These are phyloP conservation scores for Arachis hypogaea DNA, from an alignment of 306 rosid species.

Conservation along the genomic window DNA sequence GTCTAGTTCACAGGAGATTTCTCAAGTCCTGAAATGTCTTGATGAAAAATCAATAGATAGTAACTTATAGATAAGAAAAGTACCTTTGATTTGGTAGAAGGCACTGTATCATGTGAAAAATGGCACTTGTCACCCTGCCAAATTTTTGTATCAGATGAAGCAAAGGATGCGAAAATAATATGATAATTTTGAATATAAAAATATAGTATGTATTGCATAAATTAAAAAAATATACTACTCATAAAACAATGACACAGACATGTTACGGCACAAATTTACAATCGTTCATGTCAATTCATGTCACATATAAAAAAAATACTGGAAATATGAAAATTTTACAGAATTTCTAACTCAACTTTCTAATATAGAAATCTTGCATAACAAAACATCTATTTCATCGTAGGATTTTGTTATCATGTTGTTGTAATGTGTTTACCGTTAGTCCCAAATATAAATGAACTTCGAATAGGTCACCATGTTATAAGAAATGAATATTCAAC, in stretches of 20 bases:
- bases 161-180: conserved; percentile 32
- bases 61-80: conserved; percentile 10
- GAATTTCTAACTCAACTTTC: background rate
- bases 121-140: conserved; percentile 85
- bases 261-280: conserved; percentile 7
- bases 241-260: conserved; percentile 16
- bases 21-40: background rate
- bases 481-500: background rate
- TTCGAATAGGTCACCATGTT: background rate
- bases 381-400: conserved; percentile 1
- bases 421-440: background rate
- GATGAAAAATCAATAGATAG: background rate
- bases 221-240: conserved; percentile 12
- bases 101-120: conserved; percentile 79
- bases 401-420: background rate
- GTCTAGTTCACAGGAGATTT: background rate
- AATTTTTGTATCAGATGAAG: conserved; percentile 30
- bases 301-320: conserved; percentile 17
- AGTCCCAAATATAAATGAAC: conserved; percentile 24
- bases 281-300: background rate
- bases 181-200: background rate
- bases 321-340: conserved; percentile 20
- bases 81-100: conserved; percentile 80
- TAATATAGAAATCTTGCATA: background rate
- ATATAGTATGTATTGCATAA: conserved; percentile 20